A percentile compares a stretch with the other conserved stretches of the same genome.
Evolutionary conservation across 257 asterid species (phyloP).

Genomic region (Solanum gracilifrons): DNA sequence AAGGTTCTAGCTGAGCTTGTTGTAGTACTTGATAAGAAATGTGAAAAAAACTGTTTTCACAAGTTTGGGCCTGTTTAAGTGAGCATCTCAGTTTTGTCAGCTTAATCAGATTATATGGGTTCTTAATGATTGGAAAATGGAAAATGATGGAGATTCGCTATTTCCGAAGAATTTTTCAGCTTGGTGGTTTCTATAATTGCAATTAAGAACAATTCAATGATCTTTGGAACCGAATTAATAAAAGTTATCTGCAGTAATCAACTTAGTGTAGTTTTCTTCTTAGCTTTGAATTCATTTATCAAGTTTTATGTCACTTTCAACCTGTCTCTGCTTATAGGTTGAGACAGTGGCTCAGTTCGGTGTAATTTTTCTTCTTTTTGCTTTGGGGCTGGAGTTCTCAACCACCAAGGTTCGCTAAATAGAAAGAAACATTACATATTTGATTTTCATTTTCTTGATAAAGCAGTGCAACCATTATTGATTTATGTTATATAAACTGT

Average conservation of each 20-base stretch:
- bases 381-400: conserved; percentile 96
- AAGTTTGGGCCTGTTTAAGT: not conserved
- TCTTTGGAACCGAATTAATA: not conserved
- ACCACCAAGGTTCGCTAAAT: conserved; percentile 58
- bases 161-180: not conserved
- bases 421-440: not conserved
- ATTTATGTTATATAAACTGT: not conserved
- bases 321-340: conserved; percentile 44
- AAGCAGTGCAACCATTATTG: not conserved
- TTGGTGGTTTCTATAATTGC: not conserved
- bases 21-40: not conserved
- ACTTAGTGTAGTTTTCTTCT: not conserved
- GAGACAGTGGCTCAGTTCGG: conserved; percentile 99
- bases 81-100: not conserved
- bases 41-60: not conserved
- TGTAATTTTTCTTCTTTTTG: conserved; percentile 94
- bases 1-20: not conserved
- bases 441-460: not conserved
- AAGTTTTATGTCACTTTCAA: conserved; percentile 1
- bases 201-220: not conserved
- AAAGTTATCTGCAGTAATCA: not conserved
- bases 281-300: not conserved
- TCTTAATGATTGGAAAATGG: not conserved
- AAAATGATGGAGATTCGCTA: not conserved
- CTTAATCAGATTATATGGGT: not conserved